Percentiles rank a stretch among this genome's conserved stretches.
These are phyloP conservation scores for Baudoinia panamericana DNA, from an alignment of 495 filamentous ascomycete genomes.

Conservation along the genomic window DNA sequence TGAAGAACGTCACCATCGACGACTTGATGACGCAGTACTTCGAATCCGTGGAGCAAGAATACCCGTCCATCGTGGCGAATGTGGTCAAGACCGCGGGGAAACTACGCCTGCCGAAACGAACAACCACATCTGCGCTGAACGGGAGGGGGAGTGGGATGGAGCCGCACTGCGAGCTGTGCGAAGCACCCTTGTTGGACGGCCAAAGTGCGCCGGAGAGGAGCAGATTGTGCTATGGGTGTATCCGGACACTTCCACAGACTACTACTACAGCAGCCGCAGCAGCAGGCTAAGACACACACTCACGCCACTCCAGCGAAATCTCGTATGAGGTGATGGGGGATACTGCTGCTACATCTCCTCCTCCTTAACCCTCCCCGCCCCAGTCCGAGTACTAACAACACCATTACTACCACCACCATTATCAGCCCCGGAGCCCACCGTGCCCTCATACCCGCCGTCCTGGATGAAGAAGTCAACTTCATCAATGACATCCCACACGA, in stretches of 20 bases:
- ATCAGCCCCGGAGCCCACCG: conserved; percentile 19
- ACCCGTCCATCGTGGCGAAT: conserved; percentile 85
- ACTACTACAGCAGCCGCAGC: too few relatives aligned
- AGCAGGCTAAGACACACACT: too few relatives aligned
- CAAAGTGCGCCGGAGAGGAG: conserved; percentile 12
- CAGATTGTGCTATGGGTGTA: conserved; percentile 17
- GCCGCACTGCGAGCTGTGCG: conserved; percentile 17
- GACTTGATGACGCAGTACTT: conserved; percentile 84
- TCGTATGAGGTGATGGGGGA: too few relatives aligned
- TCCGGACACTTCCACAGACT: conserved; percentile 7
- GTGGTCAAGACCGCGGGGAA: conserved; percentile 80
- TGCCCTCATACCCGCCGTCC: conserved; percentile 39
- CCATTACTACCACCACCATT: too few relatives aligned
- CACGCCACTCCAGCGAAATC: too few relatives aligned
- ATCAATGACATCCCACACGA: conserved; percentile 82
- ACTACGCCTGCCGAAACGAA: too few relatives aligned
- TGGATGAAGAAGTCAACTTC: conserved; percentile 72
- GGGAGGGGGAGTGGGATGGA: too few relatives aligned
- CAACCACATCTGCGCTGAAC: too few relatives aligned
- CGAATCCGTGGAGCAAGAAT: conserved; percentile 69
- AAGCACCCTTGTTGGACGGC: conserved; percentile 8
- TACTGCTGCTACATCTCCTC: too few relatives aligned
- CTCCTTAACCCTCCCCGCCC: too few relatives aligned
- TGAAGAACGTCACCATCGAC: conserved; percentile 66
- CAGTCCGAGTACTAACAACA: too few relatives aligned